Base-by-base conservation (phyloP, 1,284 basidiomycete species). In the Ustilago curta region DNA sequence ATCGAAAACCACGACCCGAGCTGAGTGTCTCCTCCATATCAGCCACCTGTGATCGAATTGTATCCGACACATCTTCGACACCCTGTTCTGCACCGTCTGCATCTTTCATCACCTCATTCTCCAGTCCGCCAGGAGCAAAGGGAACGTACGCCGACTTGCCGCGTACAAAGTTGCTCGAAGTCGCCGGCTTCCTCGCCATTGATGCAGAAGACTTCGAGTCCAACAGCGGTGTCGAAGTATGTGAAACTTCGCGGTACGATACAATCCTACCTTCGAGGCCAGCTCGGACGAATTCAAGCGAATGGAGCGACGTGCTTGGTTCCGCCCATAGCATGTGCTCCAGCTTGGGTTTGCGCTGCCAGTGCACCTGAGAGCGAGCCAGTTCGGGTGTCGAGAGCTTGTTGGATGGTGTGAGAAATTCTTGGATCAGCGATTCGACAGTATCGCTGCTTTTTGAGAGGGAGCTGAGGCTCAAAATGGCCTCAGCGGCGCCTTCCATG, bases 121-220 rank as follows among this genome's bases (percentile, higher is more conserved):
- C 72, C n/a, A 76, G 45, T 43, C 72, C 75, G 11, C 76, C 70
- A 2, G 76, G 76, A 11, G 71, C 76, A 35, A 77, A 77, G 0
- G 95, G 95, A 3, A 96, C 90, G 85, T 95, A 91, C 25, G 92
- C 92, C 32, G 93, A 92, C 85, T 95, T 97, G 51, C 95, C 95
- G 65, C 95, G 88, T 8, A 97, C 94, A 85, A 98, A 98, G 71
- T 90, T 91, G 72, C 89, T 89, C 49, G 87, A 88, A 6, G 71
- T 63, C 8, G 90, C 93, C 4, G 94, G 94, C 9, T 92, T 92
- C 62, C 95, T 90, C 64, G 91, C 90, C 68, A 96, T 88, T 12
- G 93, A 92, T 8, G 92, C 93, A 6, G 65, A 81, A 16, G 62
- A 77, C 43, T 65, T 73, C 11, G 70, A 64, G 48, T 80, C 73